Base-by-base conservation (phyloP, 257 asterid species). In the Ophiorrhiza pumila region DNA sequence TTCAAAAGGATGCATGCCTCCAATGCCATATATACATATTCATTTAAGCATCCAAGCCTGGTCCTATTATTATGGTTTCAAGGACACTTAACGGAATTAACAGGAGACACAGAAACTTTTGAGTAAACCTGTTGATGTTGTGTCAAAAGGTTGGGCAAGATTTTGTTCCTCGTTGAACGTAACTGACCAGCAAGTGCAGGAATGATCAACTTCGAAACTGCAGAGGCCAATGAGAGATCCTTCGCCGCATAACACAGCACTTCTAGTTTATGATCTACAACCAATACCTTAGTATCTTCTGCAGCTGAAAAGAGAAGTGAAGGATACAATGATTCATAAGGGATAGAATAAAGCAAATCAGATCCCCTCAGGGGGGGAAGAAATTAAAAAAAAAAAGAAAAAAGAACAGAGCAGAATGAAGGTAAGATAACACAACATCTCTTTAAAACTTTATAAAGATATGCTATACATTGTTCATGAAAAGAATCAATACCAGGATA, bases 131-230 rank as follows among this genome's bases (percentile, higher is more conserved):
- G 87, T 72, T 87, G 91, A 68, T 87, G 89, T 70, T 87, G 87
- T 37, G 64, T 72, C 67, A 87, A 76, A 64, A 90, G 89, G 79
- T 84, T 76, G 27, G 88, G 83, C 79, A 82, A 82, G 80, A 83
- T 77, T 76, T 80, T 88, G 80, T 81, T 86, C 89, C 86, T 87
- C 82, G 90, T 65, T 37, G 91, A 80, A 77, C 83, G 82, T 65
- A 94, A 77, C 84, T 91, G 97, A 71, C 86, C 93, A 81, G 88
- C 83, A 70, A 94, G 80, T 35, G 91, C 97, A 78, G 99, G 97
- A 80, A 94, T 85, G 83, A 91, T 80, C 66, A 94, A 81, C 76
- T 90, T 87, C 23, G 93, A 86, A 72, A 94, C 78, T 71, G 86
- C 74, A 78, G 82, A 74, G 34, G 79, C 78, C 81, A 94, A 65